A percentile compares a stretch with the other conserved stretches of the same genome.
phyloP scores from a whole-genome alignment of 768 basidiomycete genomes.

The Xerocomellus intermedius region DNA sequence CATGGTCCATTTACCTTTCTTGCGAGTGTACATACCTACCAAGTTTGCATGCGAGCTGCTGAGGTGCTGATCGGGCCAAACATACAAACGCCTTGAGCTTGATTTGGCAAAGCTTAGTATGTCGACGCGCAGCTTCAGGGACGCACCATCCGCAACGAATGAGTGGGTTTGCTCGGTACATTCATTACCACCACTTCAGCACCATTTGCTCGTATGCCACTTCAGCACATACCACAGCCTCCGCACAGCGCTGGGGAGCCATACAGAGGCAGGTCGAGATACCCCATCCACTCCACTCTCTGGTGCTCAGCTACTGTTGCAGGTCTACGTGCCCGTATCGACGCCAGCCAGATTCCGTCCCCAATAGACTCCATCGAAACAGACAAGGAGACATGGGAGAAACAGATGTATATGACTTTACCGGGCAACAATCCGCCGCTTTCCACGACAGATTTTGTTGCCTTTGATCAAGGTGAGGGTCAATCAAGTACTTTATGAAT shows the following conservation, averaged over 20 bases:
- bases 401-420: conserved; percentile 64
- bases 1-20: neutral
- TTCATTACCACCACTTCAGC: neutral
- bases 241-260: conserved; percentile 57
- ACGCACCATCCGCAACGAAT: conserved; percentile 4
- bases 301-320: conserved; percentile 7
- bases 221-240: conserved; percentile 50
- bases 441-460: conserved; percentile 81
- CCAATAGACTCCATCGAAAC: conserved; percentile 74
- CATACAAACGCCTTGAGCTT: conserved; percentile 1
- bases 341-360: conserved; percentile 89
- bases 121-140: neutral
- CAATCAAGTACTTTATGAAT: neutral
- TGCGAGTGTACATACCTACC: neutral
- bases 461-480: conserved; percentile 85
- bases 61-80: conserved; percentile 5
- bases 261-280: conserved; percentile 38
- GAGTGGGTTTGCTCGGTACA: neutral
- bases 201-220: conserved; percentile 14
- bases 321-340: conserved; percentile 82
- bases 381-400: conserved; percentile 79
- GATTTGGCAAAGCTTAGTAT: conserved; percentile 11
- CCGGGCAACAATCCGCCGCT: conserved; percentile 68
- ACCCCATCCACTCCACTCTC: neutral
- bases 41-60: too few species aligned